These are phyloP conservation scores for Botryotinia narcissicola DNA, from an alignment of 2,329 filamentous ascomycete species.

Conservation along the genomic window DNA sequence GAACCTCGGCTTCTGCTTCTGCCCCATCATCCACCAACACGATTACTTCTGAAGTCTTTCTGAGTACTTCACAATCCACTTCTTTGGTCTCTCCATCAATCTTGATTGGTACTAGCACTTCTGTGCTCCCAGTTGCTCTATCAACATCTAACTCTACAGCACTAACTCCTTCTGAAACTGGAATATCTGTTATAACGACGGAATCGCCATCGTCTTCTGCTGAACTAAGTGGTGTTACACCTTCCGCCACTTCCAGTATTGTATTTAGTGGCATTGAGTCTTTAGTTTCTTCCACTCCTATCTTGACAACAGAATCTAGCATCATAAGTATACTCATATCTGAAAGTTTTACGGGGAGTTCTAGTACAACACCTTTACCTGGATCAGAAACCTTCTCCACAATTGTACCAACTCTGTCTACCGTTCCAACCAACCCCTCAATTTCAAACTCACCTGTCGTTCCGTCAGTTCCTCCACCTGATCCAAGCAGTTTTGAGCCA, in stretches of 20 bases:
- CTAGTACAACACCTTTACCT: not conserved
- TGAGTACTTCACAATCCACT: not conserved
- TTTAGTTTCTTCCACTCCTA: not conserved
- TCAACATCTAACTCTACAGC: not conserved
- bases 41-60: not conserved
- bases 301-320: not conserved
- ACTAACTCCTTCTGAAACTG: not conserved
- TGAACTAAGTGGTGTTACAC: not conserved
- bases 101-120: not conserved
- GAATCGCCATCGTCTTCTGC: not conserved
- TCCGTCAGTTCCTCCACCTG: not conserved
- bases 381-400: not conserved
- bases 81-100: not conserved
- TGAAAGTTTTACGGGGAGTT: not conserved
- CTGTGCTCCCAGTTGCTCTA: not conserved
- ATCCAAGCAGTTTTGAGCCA: not conserved
- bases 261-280: not conserved
- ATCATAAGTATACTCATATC: not conserved
- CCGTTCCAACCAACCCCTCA: not conserved
- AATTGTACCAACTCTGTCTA: not conserved
- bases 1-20: not conserved
- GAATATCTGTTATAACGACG: not conserved
- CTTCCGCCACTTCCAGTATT: not conserved
- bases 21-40: not conserved
- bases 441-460: not conserved